Percentiles rank a stretch among this genome's conserved stretches.
Conservation (phyloP, 495 filamentous ascomycete genomes). For the Daldinia bambusicola region DNA sequence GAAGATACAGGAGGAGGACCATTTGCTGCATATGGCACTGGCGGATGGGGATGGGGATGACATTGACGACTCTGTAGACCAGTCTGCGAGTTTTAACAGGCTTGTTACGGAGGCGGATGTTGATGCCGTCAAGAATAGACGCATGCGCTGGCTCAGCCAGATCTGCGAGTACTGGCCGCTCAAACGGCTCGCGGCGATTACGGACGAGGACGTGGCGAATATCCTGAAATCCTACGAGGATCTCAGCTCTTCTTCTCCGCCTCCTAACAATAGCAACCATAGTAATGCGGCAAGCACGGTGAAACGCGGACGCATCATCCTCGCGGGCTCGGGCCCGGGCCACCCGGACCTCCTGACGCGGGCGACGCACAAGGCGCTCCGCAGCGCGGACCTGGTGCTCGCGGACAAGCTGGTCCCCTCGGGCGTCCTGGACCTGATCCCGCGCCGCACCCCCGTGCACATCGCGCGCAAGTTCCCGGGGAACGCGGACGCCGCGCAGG, state of each 20-base stretch:
- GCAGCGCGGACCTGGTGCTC: conserved; percentile 83
- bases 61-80: conserved; percentile 85
- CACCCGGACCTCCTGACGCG: conserved; percentile 90
- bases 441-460: conserved; percentile 85
- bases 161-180: conserved; percentile 99
- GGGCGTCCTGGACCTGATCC: conserved; percentile 86
- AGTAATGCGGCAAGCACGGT: neutral
- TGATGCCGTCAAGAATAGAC: conserved; percentile 77
- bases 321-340: conserved; percentile 93
- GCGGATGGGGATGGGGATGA: conserved; percentile 74
- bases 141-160: conserved; percentile 93
- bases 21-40: conserved; percentile 44
- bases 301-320: conserved; percentile 73
- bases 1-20: conserved; percentile 76
- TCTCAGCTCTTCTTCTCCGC: conserved; percentile 15
- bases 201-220: conserved; percentile 78
- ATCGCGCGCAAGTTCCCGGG: conserved; percentile 98
- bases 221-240: conserved; percentile 74
- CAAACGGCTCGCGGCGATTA: conserved; percentile 78
- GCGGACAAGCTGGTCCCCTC: conserved; percentile 96
- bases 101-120: conserved; percentile 77
- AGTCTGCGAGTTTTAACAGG: conserved; percentile 86
- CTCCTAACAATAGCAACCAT: neutral
- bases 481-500: conserved; percentile 92
- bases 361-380: conserved; percentile 88